These are phyloP conservation scores for Saccharomycopsis javanensis DNA, from an alignment of 805 yeast species.

Conservation along the genomic window DNA sequence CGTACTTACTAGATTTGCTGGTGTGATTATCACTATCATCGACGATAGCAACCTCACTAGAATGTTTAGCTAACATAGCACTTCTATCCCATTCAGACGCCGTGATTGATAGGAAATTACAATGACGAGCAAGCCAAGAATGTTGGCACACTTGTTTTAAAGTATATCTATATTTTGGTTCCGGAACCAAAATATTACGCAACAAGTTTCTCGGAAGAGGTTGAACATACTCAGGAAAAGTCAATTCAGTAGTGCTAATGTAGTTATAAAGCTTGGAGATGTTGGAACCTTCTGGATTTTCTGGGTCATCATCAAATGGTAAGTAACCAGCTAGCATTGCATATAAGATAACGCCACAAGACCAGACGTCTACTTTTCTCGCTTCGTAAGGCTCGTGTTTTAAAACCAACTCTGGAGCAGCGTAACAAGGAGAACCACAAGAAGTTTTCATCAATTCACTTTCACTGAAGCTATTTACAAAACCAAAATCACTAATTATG, in stretches of 20 bases:
- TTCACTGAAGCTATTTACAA: conserved; percentile 68
- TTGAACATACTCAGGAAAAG: conserved; percentile 88
- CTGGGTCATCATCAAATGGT: conserved; percentile 96
- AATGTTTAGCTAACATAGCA: conserved; percentile 8
- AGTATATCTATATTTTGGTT: conserved; percentile 67
- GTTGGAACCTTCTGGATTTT: conserved; percentile 92
- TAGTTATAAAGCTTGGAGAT: conserved; percentile 84
- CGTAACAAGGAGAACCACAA: conserved; percentile 97
- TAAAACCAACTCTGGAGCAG: conserved; percentile 88
- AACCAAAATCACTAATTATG: conserved; percentile 86
- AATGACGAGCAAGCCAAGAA: conserved; percentile 82
- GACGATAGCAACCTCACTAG: neutral
- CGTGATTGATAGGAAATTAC: conserved; percentile 68
- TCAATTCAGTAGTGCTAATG: conserved; percentile 82
- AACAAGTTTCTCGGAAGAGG: conserved; percentile 87
- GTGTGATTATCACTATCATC: neutral
- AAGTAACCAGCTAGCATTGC: conserved; percentile 97
- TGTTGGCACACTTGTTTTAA: conserved; percentile 68
- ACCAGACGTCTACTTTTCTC: conserved; percentile 92
- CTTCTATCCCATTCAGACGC: conserved; percentile 85
- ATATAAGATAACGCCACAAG: conserved; percentile 88
- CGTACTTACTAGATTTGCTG: neutral
- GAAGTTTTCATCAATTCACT: conserved; percentile 85
- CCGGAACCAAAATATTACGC: conserved; percentile 73
- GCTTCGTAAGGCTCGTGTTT: conserved; percentile 84